A percentile compares a stretch with the other conserved stretches of the same genome.
These are phyloP conservation scores for Microthlaspi erraticum DNA, from an alignment of 345 rosid species.

Conservation along the genomic window DNA sequence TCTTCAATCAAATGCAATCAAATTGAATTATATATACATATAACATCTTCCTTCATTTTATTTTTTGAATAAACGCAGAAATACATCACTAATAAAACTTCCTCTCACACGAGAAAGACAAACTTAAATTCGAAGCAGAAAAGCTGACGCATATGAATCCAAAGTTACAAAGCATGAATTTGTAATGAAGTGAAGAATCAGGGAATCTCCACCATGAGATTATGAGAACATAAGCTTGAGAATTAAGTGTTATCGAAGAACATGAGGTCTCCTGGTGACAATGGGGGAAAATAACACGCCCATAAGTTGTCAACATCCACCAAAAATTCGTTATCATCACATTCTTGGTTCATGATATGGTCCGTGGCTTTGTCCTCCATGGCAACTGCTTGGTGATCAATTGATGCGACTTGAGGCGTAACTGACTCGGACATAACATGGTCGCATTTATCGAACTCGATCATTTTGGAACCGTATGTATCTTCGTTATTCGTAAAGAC, in stretches of 20 bases:
- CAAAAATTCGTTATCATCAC: neutral
- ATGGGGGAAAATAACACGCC: neutral
- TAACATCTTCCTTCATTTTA: too few relatives aligned
- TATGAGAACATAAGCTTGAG: too few relatives aligned
- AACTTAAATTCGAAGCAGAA: too few relatives aligned
- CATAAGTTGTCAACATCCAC: conserved; percentile 1
- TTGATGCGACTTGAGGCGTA: conserved; percentile 7
- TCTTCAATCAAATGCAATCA: too few relatives aligned
- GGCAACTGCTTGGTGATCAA: neutral
- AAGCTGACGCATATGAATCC: too few relatives aligned
- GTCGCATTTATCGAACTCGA: conserved; percentile 4
- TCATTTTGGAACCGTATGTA: conserved; percentile 14
- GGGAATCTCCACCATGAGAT: too few relatives aligned
- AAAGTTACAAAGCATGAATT: too few relatives aligned
- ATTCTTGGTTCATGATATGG: conserved; percentile 16
- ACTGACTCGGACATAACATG: neutral
- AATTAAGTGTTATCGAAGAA: neutral
- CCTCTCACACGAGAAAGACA: too few relatives aligned
- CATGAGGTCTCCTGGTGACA: neutral
- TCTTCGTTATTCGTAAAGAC: neutral
- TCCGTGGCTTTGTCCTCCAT: neutral
- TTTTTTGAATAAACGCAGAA: too few relatives aligned
- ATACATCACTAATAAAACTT: too few relatives aligned
- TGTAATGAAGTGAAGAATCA: too few relatives aligned
- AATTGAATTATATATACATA: too few relatives aligned